Conservation (phyloP, 129 eudicot species). For the Pseudognaphalium luteoalbum region DNA sequence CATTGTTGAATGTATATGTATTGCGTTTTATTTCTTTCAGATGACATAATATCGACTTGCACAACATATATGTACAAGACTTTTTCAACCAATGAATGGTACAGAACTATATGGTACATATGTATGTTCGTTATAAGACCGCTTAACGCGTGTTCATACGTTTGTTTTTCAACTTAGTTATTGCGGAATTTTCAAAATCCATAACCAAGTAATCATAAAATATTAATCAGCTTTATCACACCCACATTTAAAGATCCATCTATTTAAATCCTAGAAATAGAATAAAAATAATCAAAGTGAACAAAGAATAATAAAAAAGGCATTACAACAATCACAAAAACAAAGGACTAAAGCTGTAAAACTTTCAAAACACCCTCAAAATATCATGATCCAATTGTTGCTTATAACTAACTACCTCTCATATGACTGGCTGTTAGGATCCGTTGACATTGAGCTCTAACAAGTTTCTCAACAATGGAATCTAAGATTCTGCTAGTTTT, state of each 20-base stretch:
- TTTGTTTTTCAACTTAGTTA: not conserved
- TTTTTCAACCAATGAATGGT: no score
- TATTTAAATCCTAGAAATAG: no score
- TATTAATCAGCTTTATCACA: not conserved
- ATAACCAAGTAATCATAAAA: no score
- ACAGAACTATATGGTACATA: no score
- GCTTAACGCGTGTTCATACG: no score
- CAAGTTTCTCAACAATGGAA: conserved; percentile 43
- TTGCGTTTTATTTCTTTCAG: no score
- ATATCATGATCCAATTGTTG: conserved; percentile 10
- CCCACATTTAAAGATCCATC: not conserved
- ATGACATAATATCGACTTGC: no score
- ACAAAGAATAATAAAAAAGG: not conserved
- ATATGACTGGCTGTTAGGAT: conserved; percentile 4
- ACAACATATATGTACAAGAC: no score
- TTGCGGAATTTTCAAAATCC: no score
- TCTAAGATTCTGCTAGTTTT: conserved; percentile 28
- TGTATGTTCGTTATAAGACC: no score
- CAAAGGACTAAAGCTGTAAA: conserved; percentile 21
- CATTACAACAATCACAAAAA: not conserved
- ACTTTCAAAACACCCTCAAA: not conserved
- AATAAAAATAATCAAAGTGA: no score
- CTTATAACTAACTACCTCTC: conserved; percentile 33
- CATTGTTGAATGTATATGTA: no score
- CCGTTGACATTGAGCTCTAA: conserved; percentile 25